Evolutionary conservation across 225 moss, liverwort and hornwort species (phyloP).

Genomic region (Rhytidiadelphus loreus): DNA sequence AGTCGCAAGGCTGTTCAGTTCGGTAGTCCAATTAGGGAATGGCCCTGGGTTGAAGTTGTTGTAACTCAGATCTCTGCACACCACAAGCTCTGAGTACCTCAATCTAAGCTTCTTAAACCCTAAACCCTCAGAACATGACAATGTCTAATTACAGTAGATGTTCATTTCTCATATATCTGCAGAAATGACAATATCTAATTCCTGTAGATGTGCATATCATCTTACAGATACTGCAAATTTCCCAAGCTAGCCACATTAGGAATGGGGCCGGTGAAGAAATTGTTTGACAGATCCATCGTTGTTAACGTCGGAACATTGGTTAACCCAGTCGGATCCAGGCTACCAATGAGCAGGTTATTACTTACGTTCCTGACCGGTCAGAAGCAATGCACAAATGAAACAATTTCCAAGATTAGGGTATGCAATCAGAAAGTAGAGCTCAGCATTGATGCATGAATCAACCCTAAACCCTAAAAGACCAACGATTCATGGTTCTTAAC

Average conservation of each 20-base stretch:
- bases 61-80: conserved; percentile 19
- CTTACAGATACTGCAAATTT: conserved; percentile 6
- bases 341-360: background rate
- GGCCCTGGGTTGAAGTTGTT: conserved; percentile 11
- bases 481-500: background rate
- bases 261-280: conserved; percentile 2
- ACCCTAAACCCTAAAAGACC: background rate
- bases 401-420: background rate
- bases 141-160: background rate
- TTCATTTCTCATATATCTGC: background rate
- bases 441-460: background rate
- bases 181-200: background rate
- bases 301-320: background rate
- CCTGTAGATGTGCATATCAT: background rate
- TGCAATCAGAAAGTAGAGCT: background rate
- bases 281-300: conserved; percentile 14
- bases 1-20: background rate
- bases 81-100: background rate
- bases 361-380: background rate
- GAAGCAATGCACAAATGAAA: background rate
- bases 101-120: too few species aligned
- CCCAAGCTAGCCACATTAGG: background rate
- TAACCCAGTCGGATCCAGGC: background rate
- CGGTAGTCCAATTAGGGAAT: conserved; percentile 1
- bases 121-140: too few species aligned